Evolutionary conservation across 78 protist species (phyloP).

Genomic region (Isochrysis galbana): DNA sequence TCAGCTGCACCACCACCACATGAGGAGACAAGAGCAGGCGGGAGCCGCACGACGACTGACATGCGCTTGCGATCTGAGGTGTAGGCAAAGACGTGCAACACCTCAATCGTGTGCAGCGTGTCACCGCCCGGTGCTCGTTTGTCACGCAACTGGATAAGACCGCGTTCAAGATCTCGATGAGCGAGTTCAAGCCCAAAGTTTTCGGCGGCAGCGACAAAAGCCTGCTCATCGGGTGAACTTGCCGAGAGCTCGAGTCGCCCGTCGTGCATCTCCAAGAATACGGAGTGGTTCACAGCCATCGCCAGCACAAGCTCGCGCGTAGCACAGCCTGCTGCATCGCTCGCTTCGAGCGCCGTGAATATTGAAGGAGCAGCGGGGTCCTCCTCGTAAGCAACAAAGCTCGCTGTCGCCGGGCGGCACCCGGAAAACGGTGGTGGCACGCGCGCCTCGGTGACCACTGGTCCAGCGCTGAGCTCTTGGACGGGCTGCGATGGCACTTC

Average conservation of each 20-base stretch:
- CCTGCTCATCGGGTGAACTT: slow-evolving; percentile 89
- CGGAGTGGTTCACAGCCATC: neutral
- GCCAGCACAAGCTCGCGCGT: neutral
- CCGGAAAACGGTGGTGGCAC: neutral
- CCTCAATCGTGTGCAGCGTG: slow-evolving; percentile 42
- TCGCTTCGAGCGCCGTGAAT: neutral
- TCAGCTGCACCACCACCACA: slow-evolving; percentile 25
- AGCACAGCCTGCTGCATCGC: neutral
- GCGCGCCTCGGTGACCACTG: neutral
- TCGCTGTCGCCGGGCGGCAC: neutral
- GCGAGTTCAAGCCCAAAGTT: neutral
- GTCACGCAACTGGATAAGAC: neutral
- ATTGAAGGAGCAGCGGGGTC: neutral
- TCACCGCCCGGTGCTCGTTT: neutral
- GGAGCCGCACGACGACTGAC: slow-evolving; percentile 74
- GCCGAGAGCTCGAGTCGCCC: neutral
- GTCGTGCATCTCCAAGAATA: neutral
- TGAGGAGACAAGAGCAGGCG: slow-evolving; percentile 60
- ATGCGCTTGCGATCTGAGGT: slow-evolving; percentile 73
- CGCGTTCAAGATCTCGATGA: neutral
- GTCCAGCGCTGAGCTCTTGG: too few species aligned
- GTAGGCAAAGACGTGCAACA: slow-evolving; percentile 74
- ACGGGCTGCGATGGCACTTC: too few species aligned
- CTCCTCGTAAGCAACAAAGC: neutral
- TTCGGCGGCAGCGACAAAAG: slow-evolving; percentile 66